A percentile compares a stretch with the other conserved stretches of the same genome.
Conservation (phyloP, 148 eudicot genomes). For the Rhododendron kiyosumense region DNA sequence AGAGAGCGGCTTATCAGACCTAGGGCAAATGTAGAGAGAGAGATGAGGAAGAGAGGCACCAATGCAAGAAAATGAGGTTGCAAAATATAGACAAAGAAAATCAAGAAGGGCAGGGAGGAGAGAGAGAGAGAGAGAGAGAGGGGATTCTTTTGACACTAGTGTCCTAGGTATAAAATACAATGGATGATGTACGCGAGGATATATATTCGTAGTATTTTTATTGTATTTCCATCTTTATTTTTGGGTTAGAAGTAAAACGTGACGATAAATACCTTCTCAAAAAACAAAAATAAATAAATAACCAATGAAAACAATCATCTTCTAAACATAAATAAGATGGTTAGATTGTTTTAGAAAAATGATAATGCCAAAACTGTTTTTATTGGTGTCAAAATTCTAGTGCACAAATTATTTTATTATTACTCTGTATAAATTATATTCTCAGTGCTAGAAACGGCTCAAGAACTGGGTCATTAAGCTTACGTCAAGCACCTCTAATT, state of each 20-base stretch:
- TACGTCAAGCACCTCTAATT: too few relatives aligned
- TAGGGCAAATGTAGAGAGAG: constrained; percentile 15
- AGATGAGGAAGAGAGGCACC: not conserved
- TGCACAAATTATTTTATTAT: too few relatives aligned
- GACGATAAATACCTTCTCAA: too few relatives aligned
- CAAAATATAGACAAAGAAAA: constrained; percentile 2
- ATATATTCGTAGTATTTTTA: not conserved
- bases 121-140: constrained; percentile 3
- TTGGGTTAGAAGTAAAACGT: too few relatives aligned
- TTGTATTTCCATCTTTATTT: not conserved
- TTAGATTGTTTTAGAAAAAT: too few relatives aligned
- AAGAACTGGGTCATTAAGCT: too few relatives aligned
- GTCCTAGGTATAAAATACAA: not conserved
- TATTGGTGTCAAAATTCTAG: too few relatives aligned
- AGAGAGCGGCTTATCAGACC: constrained; percentile 6
- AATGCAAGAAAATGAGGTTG: constrained; percentile 16
- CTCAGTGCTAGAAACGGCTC: too few relatives aligned
- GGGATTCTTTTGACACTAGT: constrained; percentile 4
- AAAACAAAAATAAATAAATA: too few relatives aligned
- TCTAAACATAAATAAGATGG: not conserved
- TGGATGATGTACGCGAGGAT: not conserved
- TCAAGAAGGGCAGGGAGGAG: not conserved
- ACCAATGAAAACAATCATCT: not conserved
- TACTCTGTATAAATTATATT: too few relatives aligned
- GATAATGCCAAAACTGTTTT: too few relatives aligned